Conservation (phyloP, 2,329 filamentous ascomycete species). For the Parasarocladium wereldwijsianum region DNA sequence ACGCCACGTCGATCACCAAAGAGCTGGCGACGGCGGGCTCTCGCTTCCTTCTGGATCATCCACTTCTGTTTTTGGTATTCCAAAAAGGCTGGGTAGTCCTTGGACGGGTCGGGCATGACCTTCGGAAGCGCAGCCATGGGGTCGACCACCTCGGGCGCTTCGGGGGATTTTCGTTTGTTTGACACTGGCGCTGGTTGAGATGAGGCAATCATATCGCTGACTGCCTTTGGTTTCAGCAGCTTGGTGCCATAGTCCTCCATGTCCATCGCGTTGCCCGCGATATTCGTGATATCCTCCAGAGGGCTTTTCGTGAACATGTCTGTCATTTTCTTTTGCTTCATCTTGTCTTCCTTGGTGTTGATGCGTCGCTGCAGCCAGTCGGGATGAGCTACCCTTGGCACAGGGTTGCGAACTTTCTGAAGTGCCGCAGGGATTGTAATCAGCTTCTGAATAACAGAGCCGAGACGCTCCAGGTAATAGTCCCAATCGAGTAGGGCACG, state of each 20-base stretch:
- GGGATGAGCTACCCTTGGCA: conserved; percentile 83
- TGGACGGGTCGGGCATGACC: conserved; percentile 68
- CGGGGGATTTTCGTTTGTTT: conserved; percentile 62
- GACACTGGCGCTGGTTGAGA: conserved; percentile 32
- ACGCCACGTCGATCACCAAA: conserved; percentile 68
- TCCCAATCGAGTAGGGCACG: conserved; percentile 87
- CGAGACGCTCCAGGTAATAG: conserved; percentile 91
- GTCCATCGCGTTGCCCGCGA: conserved; percentile 43
- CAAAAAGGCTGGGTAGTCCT: conserved; percentile 79
- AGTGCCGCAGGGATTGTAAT: conserved; percentile 96
- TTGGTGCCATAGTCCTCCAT: conserved; percentile 70
- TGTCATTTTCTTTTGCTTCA: conserved; percentile 98
- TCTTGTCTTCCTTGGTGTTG: conserved; percentile 86
- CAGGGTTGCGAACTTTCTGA: conserved; percentile 88
- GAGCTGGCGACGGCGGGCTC: conserved; percentile 70
- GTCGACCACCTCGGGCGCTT: conserved; percentile 52
- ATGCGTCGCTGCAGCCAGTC: conserved; percentile 94
- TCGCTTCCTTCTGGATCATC: conserved; percentile 91
- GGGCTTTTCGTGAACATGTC: conserved; percentile 67
- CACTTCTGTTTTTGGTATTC: conserved; percentile 97
- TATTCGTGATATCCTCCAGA: conserved; percentile 58
- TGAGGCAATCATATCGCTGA: conserved; percentile 37
- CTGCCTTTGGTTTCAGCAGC: conserved; percentile 49
- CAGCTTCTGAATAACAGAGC: conserved; percentile 95
- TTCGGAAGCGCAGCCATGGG: conserved; percentile 72